These are phyloP conservation scores for Breynia disticha DNA, from an alignment of 441 rosid genomes.

Conservation along the genomic window DNA sequence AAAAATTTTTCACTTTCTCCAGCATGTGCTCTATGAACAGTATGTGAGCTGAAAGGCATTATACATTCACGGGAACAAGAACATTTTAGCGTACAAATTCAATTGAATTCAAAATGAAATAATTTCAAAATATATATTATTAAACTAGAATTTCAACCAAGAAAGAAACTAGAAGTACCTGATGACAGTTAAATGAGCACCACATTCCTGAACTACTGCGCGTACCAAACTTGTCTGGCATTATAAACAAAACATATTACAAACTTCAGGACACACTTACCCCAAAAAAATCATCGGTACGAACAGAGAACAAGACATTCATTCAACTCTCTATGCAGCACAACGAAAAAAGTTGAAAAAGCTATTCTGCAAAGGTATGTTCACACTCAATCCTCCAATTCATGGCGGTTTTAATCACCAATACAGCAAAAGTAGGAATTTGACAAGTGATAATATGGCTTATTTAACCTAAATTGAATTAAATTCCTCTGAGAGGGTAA, in stretches of 20 bases:
- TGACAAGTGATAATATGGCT: too few species aligned
- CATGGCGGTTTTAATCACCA: too few species aligned
- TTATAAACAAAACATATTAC: conserved; percentile 8
- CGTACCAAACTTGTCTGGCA: conserved; percentile 88
- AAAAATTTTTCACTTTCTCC: conserved; percentile 85
- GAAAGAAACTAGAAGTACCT: conserved; percentile 33
- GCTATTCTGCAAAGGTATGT: neutral
- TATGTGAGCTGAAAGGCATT: conserved; percentile 48
- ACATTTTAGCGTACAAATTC: too few species aligned
- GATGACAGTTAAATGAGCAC: conserved; percentile 62
- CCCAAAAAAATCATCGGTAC: too few species aligned
- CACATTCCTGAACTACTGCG: conserved; percentile 74
- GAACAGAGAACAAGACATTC: too few species aligned
- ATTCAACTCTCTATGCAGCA: neutral
- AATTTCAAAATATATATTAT: neutral
- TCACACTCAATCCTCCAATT: too few species aligned
- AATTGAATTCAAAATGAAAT: conserved; percentile 1
- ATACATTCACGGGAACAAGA: conserved; percentile 10
- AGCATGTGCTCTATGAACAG: conserved; percentile 74
- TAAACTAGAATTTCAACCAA: neutral
- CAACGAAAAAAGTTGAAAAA: neutral
- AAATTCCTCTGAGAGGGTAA: neutral
- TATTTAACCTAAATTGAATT: too few species aligned
- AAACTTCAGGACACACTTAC: neutral
- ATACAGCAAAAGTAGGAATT: too few species aligned